These are phyloP conservation scores for Papiliotrema laurentii DNA, from an alignment of 1,284 basidiomycete species.

Conservation along the genomic window DNA sequence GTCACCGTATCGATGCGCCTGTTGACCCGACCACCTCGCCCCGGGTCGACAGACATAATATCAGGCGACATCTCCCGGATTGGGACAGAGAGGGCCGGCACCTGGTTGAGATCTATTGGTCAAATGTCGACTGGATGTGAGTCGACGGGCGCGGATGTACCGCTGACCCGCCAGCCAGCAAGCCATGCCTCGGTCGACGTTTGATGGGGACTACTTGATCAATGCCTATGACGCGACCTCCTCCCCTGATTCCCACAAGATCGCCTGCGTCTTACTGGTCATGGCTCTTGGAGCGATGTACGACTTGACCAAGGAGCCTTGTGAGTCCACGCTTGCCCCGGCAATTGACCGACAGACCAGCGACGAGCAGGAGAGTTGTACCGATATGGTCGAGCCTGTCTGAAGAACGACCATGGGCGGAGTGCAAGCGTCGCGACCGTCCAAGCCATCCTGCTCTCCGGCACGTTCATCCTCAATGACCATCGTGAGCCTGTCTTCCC, in stretches of 20 bases:
- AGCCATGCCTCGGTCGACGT: constrained; percentile 31
- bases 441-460: constrained; percentile 41
- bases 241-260: constrained; percentile 38
- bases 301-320: constrained; percentile 37
- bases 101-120: constrained; percentile 41
- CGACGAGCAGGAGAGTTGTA: constrained; percentile 35
- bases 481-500: constrained; percentile 18
- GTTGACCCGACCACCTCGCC: not conserved
- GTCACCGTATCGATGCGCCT: not conserved
- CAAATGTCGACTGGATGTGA: constrained; percentile 48
- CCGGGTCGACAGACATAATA: not conserved
- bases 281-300: constrained; percentile 46
- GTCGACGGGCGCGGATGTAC: constrained; percentile 3
- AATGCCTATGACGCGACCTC: constrained; percentile 34
- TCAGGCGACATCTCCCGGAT: constrained; percentile 25
- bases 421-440: constrained; percentile 41
- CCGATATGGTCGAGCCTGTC: constrained; percentile 37
- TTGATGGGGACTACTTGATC: constrained; percentile 37
- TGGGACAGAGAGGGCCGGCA: constrained; percentile 37
- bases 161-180: constrained; percentile 25
- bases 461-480: constrained; percentile 45
- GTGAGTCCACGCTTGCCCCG: constrained; percentile 18
- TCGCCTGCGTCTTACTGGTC: constrained; percentile 45
- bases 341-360: constrained; percentile 22
- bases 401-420: constrained; percentile 24